These are phyloP conservation scores for Aspergillus brasiliensis DNA, from an alignment of 2,329 filamentous ascomycete species.

Conservation along the genomic window DNA sequence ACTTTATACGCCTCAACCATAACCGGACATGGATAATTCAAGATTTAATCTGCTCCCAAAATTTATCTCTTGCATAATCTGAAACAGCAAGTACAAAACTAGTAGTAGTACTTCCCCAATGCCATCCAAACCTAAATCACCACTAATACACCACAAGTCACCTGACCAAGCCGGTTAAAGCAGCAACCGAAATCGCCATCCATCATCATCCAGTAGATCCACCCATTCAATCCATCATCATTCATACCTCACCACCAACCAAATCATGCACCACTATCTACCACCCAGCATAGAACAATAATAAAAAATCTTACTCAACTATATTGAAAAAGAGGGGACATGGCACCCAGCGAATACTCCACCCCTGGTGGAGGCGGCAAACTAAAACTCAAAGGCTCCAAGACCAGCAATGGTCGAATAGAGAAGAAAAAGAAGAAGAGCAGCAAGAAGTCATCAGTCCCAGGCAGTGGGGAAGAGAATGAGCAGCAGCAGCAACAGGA, in stretches of 20 bases:
- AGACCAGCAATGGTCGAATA: constrained; percentile 55
- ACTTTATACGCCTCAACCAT: too few species aligned
- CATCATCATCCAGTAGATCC: not conserved
- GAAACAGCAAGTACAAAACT: too few species aligned
- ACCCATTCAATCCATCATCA: not conserved
- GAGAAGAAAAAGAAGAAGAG: constrained; percentile 56
- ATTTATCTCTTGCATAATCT: too few species aligned
- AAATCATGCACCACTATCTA: not conserved
- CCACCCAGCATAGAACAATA: not conserved
- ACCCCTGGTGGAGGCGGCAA: constrained; percentile 67
- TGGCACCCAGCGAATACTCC: constrained; percentile 66
- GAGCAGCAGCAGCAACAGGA: constrained; percentile 17
- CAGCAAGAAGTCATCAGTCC: constrained; percentile 14
- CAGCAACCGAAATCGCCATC: constrained; percentile 2
- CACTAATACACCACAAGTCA: constrained; percentile 6
- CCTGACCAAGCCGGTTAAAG: constrained; percentile 12
- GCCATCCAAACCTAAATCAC: not conserved
- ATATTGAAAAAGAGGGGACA: constrained; percentile 2
- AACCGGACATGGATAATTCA: too few species aligned
- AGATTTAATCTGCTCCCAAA: too few species aligned
- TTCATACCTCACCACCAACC: constrained; percentile 7
- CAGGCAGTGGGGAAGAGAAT: too few species aligned
- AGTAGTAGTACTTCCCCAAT: not conserved
- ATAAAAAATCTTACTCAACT: not conserved
- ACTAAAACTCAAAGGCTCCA: constrained; percentile 81